Evolutionary conservation across 352 stramenopile genomes (phyloP).

Genomic region (Hyaloperonospora brassicae): DNA sequence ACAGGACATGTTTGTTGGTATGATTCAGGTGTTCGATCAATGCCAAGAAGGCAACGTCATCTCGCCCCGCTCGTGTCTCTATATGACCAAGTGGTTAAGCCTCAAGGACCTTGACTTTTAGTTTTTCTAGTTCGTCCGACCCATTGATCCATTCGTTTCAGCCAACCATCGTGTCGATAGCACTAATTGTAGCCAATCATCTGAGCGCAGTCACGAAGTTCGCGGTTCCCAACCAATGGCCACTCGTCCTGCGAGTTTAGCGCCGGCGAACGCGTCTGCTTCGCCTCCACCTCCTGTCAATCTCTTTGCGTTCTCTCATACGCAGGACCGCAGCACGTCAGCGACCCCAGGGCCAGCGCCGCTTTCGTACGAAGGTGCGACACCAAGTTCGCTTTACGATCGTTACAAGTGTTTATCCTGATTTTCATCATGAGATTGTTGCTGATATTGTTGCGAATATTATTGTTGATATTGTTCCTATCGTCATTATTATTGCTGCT

Average conservation of each 20-base stretch:
- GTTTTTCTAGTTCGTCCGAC: not conserved
- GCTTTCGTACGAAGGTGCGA: conserved; percentile 24
- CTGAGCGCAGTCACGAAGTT: not conserved
- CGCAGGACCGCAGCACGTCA: conserved; percentile 10
- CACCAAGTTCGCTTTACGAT: no score
- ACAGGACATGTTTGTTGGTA: conserved; percentile 6
- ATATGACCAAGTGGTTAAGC: conserved; percentile 88
- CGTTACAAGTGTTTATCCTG: no score
- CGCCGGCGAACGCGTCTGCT: not conserved
- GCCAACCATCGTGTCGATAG: conserved; percentile 11
- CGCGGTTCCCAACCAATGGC: conserved; percentile 10
- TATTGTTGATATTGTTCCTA: no score
- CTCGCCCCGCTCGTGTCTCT: conserved; percentile 85
- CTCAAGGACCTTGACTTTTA: conserved; percentile 84
- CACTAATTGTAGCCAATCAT: conserved; percentile 8
- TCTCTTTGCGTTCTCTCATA: conserved; percentile 10
- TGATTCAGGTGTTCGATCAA: conserved; percentile 75
- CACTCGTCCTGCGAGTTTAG: conserved; percentile 2
- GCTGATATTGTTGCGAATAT: no score
- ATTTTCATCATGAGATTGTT: no score
- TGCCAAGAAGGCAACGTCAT: conserved; percentile 89
- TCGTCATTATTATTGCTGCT: no score
- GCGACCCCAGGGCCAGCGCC: conserved; percentile 15
- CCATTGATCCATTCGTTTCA: conserved; percentile 14
- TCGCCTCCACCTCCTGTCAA: conserved; percentile 6